phyloP scores from a whole-genome alignment of 495 filamentous ascomycete species.

The Penicillium salamii region DNA sequence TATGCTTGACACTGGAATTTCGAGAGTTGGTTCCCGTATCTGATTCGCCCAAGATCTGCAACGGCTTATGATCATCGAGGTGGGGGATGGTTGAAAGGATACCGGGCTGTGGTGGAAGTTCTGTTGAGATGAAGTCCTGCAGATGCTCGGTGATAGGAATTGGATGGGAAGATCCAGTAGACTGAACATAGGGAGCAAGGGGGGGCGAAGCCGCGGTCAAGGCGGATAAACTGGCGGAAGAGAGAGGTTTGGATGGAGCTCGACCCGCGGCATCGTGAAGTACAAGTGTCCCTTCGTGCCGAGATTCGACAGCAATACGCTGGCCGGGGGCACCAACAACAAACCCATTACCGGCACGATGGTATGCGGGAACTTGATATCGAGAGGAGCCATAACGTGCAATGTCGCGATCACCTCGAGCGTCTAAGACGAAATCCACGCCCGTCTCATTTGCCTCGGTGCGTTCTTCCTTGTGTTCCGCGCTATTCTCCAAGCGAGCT shows the following conservation, averaged over 20 bases:
- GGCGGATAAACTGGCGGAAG: neutral
- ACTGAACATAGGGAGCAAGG: slow-evolving; percentile 11
- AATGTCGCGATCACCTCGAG: slow-evolving; percentile 60
- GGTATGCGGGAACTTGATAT: slow-evolving; percentile 59
- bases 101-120: neutral
- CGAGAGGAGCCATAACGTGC: slow-evolving; percentile 59
- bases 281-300: slow-evolving; percentile 45
- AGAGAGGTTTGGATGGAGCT: neutral
- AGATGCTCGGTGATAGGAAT: neutral
- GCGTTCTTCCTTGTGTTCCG: too few species aligned
- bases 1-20: too few species aligned
- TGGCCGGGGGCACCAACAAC: slow-evolving; percentile 54
- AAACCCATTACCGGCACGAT: slow-evolving; percentile 54
- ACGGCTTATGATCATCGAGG: slow-evolving; percentile 48
- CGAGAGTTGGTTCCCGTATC: too few species aligned
- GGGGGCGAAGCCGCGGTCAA: neutral
- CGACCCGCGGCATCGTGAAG: slow-evolving; percentile 22
- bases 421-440: too few species aligned
- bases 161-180: too few species aligned
- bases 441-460: too few species aligned
- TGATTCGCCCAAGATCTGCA: too few species aligned
- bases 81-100: slow-evolving; percentile 1
- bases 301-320: slow-evolving; percentile 52
- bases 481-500: too few species aligned
- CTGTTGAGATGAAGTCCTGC: neutral